Conservation (phyloP, 345 rosid genomes). For the Streptanthus diversifolius region DNA sequence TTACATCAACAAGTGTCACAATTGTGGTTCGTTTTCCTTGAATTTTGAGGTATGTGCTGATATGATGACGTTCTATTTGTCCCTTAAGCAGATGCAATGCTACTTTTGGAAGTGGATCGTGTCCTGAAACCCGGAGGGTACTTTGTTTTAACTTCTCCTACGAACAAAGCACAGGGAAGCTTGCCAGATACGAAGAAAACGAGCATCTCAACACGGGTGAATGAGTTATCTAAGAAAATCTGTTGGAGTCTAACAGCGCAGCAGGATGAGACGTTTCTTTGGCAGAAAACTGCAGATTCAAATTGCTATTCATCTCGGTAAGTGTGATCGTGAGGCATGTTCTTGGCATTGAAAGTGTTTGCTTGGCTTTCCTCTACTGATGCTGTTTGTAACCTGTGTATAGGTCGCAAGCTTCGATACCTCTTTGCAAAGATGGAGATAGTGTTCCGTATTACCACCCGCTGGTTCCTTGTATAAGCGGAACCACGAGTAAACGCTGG, state of each 20-base stretch:
- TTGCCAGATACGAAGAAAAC: conserved; percentile 48
- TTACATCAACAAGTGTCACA: neutral
- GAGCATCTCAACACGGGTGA: conserved; percentile 48
- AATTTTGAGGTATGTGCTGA: neutral
- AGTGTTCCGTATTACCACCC: conserved; percentile 72
- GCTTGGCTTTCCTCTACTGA: neutral
- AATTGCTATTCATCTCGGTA: conserved; percentile 68
- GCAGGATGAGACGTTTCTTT: conserved; percentile 91
- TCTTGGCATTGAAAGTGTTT: neutral
- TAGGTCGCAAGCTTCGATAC: conserved; percentile 50
- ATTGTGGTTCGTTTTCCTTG: neutral
- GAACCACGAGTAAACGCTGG: conserved; percentile 80
- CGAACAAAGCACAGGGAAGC: conserved; percentile 56
- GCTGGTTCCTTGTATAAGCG: conserved; percentile 70
- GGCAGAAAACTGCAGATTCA: conserved; percentile 82
- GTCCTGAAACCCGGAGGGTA: conserved; percentile 94
- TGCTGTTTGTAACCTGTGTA: conserved; percentile 15
- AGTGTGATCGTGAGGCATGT: conserved; percentile 22
- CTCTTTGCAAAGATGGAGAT: conserved; percentile 73
- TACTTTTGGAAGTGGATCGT: conserved; percentile 93
- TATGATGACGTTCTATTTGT: neutral
- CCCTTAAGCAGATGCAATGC: conserved; percentile 63
- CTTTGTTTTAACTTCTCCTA: conserved; percentile 81
- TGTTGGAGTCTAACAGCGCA: conserved; percentile 90
- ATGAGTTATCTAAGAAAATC: conserved; percentile 62